Evolutionary conservation across 495 filamentous ascomycete genomes (phyloP).

Genomic region (Penicillium pulvis): DNA sequence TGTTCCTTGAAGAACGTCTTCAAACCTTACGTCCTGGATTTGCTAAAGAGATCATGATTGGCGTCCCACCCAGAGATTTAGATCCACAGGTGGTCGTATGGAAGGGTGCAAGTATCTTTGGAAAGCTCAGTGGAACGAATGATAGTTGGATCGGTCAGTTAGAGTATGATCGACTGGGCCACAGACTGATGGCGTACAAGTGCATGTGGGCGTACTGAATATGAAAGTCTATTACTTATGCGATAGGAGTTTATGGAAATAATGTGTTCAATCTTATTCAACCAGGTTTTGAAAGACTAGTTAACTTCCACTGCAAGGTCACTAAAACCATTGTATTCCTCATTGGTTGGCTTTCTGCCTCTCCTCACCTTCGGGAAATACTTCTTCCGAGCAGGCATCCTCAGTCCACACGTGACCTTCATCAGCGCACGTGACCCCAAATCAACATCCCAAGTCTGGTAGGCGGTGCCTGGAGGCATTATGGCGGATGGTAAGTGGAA

Average conservation of each 20-base stretch:
- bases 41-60: conserved; percentile 83
- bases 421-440: no score
- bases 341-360: no score
- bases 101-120: conserved; percentile 98
- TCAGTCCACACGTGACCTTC: no score
- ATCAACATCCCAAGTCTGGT: no score
- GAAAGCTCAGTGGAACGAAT: conserved; percentile 81
- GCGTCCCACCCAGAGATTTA: conserved; percentile 83
- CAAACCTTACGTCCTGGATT: conserved; percentile 68
- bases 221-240: neutral
- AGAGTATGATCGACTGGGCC: conserved; percentile 88
- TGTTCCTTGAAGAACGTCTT: conserved; percentile 79
- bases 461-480: no score
- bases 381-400: no score
- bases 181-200: conserved; percentile 80
- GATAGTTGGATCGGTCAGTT: conserved; percentile 89
- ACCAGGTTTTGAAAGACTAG: no score
- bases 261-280: neutral
- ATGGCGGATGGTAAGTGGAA: no score
- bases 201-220: conserved; percentile 74
- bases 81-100: conserved; percentile 94
- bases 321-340: no score
- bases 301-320: no score
- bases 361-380: no score
- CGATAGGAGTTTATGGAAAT: neutral